Evolutionary conservation across 176 grass and related monocot genomes (phyloP), one percentile per base, ranked within the genome.

Genomic region (Cymbopogon citratus): DNA sequence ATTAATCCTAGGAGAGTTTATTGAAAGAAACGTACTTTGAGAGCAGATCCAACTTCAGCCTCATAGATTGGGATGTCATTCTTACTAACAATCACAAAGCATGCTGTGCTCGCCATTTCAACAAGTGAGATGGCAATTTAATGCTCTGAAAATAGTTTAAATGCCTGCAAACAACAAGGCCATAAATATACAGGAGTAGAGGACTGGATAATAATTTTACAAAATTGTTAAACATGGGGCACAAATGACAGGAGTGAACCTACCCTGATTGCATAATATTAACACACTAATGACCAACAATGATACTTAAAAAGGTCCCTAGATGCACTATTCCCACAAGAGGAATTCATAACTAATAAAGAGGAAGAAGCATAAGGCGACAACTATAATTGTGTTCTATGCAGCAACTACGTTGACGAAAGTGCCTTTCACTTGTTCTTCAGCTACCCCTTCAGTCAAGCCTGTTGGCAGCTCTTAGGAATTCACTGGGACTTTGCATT

Each of bases 51-150:
- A 83, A 94, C 84, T 94, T 94, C 90, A 91, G 90, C 90, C 80
- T 92, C 86, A 34, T 92, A 98, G 26, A 92, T 86, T 18, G 86
- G 92, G 73, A 98, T 92, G 75, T 92, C 88, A 46, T 98, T 92
- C 68, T 88, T 94, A 74, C 86, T 86, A 54, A 92, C 84, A 52
- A 98, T 89, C 29, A 89, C 79, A 19, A 98, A 98, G 78, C 92
- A 92, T 8, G 88, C 81, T 7, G 81, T 91, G 62, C 59, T 94
- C 2, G 81, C 92, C 92, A 98, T 92, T 67, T 77, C 59, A 69
- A 74, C 57, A 3, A 12, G 9, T 39, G 52, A 76, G 6, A 66
- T 60, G 38, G 28, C 38, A 64, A 27, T 60, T 70, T 66, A 74
- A 70, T 49, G n/a, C 28, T 84, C 67, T 83, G 45, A 62, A 82